Percentiles rank a stretch among this genome's conserved stretches.
Evolutionary conservation across 2,329 filamentous ascomycete genomes (phyloP).

Genomic region (Paraconiothyrium sp.): DNA sequence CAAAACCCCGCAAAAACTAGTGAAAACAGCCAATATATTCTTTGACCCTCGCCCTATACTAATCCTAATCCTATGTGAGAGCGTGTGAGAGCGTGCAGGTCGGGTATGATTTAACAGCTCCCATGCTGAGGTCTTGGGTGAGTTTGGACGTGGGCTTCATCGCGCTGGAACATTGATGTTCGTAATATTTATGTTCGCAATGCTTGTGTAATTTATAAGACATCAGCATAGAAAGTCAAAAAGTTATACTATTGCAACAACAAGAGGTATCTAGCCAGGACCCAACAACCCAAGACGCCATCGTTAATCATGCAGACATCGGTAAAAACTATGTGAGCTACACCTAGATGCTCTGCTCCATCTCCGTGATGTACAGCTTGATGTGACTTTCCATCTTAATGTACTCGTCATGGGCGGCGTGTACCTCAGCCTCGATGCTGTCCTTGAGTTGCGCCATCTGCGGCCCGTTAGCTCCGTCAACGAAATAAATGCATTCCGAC

Average conservation of each 20-base stretch:
- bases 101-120: no score
- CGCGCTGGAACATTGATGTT: no score
- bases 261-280: neutral
- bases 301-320: conserved; percentile 1
- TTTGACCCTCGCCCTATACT: no score
- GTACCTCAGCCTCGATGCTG: conserved; percentile 94
- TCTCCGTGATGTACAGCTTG: conserved; percentile 96
- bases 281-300: conserved; percentile 3
- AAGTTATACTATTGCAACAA: neutral
- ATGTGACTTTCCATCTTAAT: conserved; percentile 98
- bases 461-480: conserved; percentile 23
- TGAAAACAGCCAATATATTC: no score
- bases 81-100: no score
- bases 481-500: conserved; percentile 22
- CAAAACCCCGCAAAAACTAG: no score
- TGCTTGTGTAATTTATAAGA: neutral
- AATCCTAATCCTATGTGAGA: no score
- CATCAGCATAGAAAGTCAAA: neutral
- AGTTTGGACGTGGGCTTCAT: no score
- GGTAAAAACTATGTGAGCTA: conserved; percentile 20
- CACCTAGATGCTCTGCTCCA: conserved; percentile 78
- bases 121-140: no score
- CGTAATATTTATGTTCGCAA: neutral
- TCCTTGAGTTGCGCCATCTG: conserved; percentile 98
- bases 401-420: conserved; percentile 90